These are phyloP conservation scores for Suillus hirtellus DNA, from an alignment of 768 basidiomycete genomes.

Conservation along the genomic window DNA sequence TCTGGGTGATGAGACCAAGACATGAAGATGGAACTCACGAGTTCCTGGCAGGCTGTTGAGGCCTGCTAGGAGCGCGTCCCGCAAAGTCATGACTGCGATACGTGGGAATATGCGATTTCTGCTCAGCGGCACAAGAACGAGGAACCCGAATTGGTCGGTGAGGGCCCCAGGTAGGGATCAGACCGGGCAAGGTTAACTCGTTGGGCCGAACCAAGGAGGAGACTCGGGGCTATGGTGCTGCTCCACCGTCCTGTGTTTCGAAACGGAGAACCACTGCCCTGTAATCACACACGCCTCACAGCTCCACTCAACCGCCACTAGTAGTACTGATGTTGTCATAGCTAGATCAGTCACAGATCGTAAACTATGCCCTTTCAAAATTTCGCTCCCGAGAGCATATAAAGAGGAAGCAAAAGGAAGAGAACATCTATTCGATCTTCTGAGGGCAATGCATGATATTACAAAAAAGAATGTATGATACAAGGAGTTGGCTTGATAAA, in stretches of 20 bases:
- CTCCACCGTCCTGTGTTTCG: not conserved
- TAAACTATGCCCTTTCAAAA: not conserved
- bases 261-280: not conserved
- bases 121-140: conserved; percentile 10
- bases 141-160: not conserved
- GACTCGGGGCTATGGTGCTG: not conserved
- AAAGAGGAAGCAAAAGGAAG: not conserved
- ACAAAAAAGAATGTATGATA: conserved; percentile 1
- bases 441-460: not conserved
- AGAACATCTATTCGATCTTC: not conserved
- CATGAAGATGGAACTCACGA: conserved; percentile 74
- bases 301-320: not conserved
- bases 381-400: not conserved
- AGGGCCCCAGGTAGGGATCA: not conserved
- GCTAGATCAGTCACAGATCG: not conserved
- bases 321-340: not conserved
- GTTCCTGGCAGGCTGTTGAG: conserved; percentile 61
- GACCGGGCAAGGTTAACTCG: not conserved
- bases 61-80: conserved; percentile 60
- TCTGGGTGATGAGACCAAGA: conserved; percentile 65
- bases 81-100: conserved; percentile 43
- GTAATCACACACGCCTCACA: conserved; percentile 4
- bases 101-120: conserved; percentile 24
- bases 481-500: not conserved
- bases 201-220: not conserved